phyloP scores from a whole-genome alignment of 257 asterid species.

The Solanum arcanum region DNA sequence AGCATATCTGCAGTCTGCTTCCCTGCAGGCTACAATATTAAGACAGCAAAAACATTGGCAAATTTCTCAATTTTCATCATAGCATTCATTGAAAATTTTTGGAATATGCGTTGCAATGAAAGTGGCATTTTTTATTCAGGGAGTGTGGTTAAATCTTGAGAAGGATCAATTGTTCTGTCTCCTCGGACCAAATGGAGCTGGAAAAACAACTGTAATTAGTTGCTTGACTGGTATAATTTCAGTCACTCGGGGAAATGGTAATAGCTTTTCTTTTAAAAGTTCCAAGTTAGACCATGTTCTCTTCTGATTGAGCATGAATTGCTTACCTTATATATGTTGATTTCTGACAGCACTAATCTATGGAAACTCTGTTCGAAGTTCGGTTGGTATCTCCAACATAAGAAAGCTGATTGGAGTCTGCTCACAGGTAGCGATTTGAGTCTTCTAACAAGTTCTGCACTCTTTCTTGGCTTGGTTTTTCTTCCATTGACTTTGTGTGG shows the following conservation, averaged over 20 bases:
- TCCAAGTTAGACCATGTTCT: not conserved
- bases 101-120: not conserved
- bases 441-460: not conserved
- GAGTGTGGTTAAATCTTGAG: constrained; percentile 23
- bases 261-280: not conserved
- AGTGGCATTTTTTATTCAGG: not conserved
- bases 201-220: constrained; percentile 29
- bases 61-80: not conserved
- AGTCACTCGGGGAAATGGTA: constrained; percentile 28
- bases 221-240: constrained; percentile 32
- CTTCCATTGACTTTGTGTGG: not conserved
- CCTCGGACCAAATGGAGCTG: constrained; percentile 38
- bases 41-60: not conserved
- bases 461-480: not conserved
- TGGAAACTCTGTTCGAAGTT: constrained; percentile 18
- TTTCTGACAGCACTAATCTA: constrained; percentile 17
- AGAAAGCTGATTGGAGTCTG: constrained; percentile 26
- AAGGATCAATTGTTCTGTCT: constrained; percentile 26
- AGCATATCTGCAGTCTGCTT: not conserved
- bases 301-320: not conserved
- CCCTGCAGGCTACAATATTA: not conserved
- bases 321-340: not conserved
- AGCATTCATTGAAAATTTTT: not conserved
- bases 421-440: constrained; percentile 14
- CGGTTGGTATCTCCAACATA: constrained; percentile 16